These are phyloP conservation scores for Penicillium capsulatum DNA, from an alignment of 2,329 filamentous ascomycete species.

Conservation along the genomic window DNA sequence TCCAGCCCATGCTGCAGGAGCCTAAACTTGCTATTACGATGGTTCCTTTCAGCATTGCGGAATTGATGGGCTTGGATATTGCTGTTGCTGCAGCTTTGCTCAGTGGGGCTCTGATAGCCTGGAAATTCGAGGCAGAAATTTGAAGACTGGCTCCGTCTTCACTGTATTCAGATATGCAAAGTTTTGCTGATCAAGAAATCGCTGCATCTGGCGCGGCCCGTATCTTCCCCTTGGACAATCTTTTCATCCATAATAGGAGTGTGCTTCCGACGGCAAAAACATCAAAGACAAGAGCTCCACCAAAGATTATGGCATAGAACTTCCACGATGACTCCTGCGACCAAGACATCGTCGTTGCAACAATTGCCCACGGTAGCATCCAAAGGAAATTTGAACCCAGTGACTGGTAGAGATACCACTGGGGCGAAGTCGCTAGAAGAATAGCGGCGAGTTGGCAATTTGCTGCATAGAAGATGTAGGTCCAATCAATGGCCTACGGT, in stretches of 20 bases:
- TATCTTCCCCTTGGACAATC: too few species aligned
- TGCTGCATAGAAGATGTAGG: conserved; percentile 15
- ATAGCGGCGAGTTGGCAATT: conserved; percentile 56
- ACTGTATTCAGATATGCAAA: too few species aligned
- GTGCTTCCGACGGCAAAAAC: not conserved
- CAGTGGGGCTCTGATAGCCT: not conserved
- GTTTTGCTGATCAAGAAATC: too few species aligned
- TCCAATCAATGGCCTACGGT: conserved; percentile 9
- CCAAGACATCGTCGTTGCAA: conserved; percentile 1
- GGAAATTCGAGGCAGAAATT: conserved; percentile 1
- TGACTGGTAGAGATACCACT: conserved; percentile 55
- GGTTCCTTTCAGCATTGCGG: conserved; percentile 10
- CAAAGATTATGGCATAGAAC: conserved; percentile 4
- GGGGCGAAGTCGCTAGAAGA: conserved; percentile 59
- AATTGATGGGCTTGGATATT: conserved; percentile 4
- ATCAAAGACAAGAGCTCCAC: conserved; percentile 2
- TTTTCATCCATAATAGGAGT: too few species aligned
- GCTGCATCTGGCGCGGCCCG: too few species aligned
- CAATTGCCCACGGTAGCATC: conserved; percentile 6
- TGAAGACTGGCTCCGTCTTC: too few species aligned
- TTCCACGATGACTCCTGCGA: not conserved
- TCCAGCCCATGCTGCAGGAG: conserved; percentile 8
- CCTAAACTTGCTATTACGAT: conserved; percentile 6
- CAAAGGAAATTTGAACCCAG: conserved; percentile 2
- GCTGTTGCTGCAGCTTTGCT: not conserved